Percentiles rank a stretch among this genome's conserved stretches.
phyloP scores from a whole-genome alignment of 345 rosid genomes.

The Syzygium aqueum region DNA sequence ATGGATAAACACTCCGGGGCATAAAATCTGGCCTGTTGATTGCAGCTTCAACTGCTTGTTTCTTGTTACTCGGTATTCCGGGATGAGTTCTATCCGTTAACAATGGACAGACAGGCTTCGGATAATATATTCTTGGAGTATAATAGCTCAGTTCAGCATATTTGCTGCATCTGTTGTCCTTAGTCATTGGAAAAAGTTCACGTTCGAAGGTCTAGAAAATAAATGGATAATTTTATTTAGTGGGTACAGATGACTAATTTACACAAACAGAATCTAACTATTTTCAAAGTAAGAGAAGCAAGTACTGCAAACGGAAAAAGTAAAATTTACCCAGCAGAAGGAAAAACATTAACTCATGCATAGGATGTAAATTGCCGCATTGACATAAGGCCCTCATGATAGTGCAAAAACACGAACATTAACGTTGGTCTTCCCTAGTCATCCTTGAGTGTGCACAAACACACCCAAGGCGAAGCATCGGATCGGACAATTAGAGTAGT shows the following conservation, averaged over 20 bases:
- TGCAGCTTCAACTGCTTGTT: slow-evolving; percentile 31
- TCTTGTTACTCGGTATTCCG: slow-evolving; percentile 29
- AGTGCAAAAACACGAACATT: background rate
- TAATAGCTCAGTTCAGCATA: slow-evolving; percentile 20
- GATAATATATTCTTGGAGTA: slow-evolving; percentile 16
- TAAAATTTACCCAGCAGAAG: background rate
- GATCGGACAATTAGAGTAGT: background rate
- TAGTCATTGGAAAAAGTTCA: slow-evolving; percentile 20
- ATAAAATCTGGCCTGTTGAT: background rate
- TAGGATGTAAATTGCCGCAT: background rate
- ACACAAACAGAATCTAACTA: background rate
- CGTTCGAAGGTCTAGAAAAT: slow-evolving; percentile 11
- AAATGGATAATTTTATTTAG: background rate
- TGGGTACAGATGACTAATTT: background rate
- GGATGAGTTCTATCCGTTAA: slow-evolving; percentile 12
- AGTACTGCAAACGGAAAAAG: background rate
- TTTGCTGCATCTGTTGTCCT: slow-evolving; percentile 17
- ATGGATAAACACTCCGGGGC: slow-evolving; percentile 11
- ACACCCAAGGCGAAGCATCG: background rate
- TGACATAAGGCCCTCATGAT: background rate
- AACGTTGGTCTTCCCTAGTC: background rate
- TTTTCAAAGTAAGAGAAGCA: background rate
- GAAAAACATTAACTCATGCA: background rate
- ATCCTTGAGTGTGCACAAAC: background rate
- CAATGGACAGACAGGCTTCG: slow-evolving; percentile 37